Evolutionary conservation across 176 grass and related monocot species (phyloP).

Genomic region (Secale cereale): DNA sequence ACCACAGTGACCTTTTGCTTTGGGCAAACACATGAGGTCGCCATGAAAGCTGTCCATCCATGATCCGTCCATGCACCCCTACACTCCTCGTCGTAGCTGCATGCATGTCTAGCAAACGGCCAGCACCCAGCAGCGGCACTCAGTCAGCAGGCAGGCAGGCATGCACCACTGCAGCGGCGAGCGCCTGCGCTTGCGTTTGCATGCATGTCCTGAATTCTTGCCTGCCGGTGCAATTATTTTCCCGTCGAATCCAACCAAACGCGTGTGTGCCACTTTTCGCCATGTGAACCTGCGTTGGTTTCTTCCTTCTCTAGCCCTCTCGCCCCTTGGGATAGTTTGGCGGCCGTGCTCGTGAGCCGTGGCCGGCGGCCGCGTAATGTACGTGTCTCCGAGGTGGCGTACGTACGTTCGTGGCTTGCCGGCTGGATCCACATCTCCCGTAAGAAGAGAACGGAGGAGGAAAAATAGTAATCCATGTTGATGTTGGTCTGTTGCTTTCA

Average conservation of each 20-base stretch:
- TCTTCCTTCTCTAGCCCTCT: background rate
- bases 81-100: background rate
- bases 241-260: slow-evolving; percentile 43
- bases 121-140: slow-evolving; percentile 10
- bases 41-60: slow-evolving; percentile 16
- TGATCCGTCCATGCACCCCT: background rate
- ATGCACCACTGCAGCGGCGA: background rate
- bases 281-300: slow-evolving; percentile 38
- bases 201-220: slow-evolving; percentile 28
- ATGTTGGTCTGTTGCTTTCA: background rate
- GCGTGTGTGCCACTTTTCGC: slow-evolving; percentile 8
- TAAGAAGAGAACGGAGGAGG: background rate
- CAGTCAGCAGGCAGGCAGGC: background rate
- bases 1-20: background rate
- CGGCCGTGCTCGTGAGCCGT: slow-evolving; percentile 29
- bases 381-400: background rate
- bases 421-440: background rate
- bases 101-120: slow-evolving; percentile 6
- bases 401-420: background rate
- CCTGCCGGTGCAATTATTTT: slow-evolving; percentile 42
- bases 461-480: background rate
- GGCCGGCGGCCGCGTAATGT: background rate
- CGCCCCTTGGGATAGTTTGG: background rate
- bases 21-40: background rate
- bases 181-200: slow-evolving; percentile 10